These are phyloP conservation scores for Globisporangium abappressorium DNA, from an alignment of 352 stramenopile genomes.

Conservation along the genomic window DNA sequence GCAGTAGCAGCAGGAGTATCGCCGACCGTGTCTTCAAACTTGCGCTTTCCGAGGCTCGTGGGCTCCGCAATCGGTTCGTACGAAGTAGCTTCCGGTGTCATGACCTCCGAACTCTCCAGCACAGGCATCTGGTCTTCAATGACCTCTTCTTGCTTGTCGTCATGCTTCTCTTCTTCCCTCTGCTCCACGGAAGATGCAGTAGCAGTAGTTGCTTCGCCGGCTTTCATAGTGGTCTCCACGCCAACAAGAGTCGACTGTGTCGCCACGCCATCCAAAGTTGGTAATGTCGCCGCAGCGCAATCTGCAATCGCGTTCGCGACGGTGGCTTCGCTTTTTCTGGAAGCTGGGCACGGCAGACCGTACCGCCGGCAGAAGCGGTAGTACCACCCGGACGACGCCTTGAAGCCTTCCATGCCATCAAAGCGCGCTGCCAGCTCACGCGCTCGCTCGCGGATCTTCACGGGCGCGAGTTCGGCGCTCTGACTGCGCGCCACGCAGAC, in stretches of 20 bases:
- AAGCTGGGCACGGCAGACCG: conserved; percentile 23
- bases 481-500: conserved; percentile 21
- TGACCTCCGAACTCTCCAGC: background rate
- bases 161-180: background rate
- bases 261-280: background rate
- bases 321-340: background rate
- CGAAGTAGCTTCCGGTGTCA: background rate
- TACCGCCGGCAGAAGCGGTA: conserved; percentile 51
- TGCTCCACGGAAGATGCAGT: background rate
- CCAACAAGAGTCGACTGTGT: background rate
- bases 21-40: conserved; percentile 3
- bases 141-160: background rate
- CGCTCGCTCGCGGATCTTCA: conserved; percentile 34
- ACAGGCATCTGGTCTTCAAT: background rate
- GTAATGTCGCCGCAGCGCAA: background rate
- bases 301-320: background rate
- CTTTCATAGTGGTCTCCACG: background rate
- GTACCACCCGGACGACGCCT: conserved; percentile 55
- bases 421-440: conserved; percentile 26
- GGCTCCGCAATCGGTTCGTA: background rate
- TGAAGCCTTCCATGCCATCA: conserved; percentile 45
- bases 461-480: conserved; percentile 22
- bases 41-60: conserved; percentile 13
- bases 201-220: background rate
- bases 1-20: background rate